These are phyloP conservation scores for Celoporthe dispersa DNA, from an alignment of 2,329 filamentous ascomycete species.

Conservation along the genomic window DNA sequence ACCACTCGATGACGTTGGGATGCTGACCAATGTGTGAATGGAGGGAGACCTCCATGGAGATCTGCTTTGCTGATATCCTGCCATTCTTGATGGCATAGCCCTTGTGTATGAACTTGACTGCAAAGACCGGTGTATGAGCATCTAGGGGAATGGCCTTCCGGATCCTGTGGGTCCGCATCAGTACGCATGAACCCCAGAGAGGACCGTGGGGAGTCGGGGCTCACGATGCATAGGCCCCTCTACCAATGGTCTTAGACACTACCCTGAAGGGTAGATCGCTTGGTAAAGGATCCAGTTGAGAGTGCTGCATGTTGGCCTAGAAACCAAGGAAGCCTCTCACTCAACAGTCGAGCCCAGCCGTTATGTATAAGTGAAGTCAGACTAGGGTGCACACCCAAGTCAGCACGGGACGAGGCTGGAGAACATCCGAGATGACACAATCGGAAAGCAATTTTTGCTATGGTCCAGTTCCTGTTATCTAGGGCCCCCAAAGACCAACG, in stretches of 20 bases:
- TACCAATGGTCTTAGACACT: constrained; percentile 93
- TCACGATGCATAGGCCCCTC: constrained; percentile 96
- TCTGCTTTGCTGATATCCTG: constrained; percentile 84
- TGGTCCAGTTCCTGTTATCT: not conserved
- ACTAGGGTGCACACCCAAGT: constrained; percentile 9
- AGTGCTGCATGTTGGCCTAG: constrained; percentile 62
- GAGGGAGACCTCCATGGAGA: constrained; percentile 88
- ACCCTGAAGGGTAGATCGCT: constrained; percentile 87
- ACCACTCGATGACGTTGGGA: constrained; percentile 92
- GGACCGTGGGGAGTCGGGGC: constrained; percentile 33
- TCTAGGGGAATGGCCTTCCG: constrained; percentile 87
- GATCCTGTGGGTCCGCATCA: constrained; percentile 60
- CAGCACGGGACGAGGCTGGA: not conserved
- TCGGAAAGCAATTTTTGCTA: constrained; percentile 3
- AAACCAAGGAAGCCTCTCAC: not conserved
- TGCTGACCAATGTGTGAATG: constrained; percentile 89
- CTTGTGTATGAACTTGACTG: constrained; percentile 99
- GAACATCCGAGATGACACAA: constrained; percentile 12
- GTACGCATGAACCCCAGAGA: constrained; percentile 29
- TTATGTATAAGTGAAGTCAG: constrained; percentile 2
- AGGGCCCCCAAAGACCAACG: not conserved
- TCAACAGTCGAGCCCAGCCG: constrained; percentile 3
- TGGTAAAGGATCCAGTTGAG: constrained; percentile 87
- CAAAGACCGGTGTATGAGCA: constrained; percentile 76
- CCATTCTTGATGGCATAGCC: constrained; percentile 89